These are phyloP conservation scores for Bolboschoenus planiculmis DNA, from an alignment of 176 grass and related monocot genomes.

Conservation along the genomic window DNA sequence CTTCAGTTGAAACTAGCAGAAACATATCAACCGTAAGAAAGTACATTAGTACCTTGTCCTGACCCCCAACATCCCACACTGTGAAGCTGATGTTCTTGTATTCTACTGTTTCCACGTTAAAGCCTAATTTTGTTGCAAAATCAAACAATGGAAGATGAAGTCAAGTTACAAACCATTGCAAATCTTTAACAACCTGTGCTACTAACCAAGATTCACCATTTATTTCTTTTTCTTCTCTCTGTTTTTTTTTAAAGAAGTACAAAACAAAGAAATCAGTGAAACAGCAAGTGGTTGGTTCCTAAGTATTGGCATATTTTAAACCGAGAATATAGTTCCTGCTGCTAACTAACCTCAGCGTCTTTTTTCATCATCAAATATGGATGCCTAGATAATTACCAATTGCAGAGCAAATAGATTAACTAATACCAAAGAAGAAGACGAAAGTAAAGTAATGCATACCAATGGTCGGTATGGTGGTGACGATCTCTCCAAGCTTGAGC, in stretches of 20 bases:
- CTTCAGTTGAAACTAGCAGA: neutral
- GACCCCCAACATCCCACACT: constrained; percentile 22
- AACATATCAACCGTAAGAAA: neutral
- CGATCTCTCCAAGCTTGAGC: constrained; percentile 26
- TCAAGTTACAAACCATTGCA: neutral
- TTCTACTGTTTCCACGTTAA: constrained; percentile 23
- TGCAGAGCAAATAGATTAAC: neutral
- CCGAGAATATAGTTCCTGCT: neutral
- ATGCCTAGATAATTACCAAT: neutral
- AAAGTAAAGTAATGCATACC: constrained; percentile 8
- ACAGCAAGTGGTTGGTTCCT: neutral
- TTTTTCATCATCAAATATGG: neutral
- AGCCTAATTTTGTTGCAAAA: neutral
- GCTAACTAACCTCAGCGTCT: neutral
- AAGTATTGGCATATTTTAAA: neutral
- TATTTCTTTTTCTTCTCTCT: neutral
- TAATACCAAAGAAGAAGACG: neutral
- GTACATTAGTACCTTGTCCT: constrained; percentile 17
- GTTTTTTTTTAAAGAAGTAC: neutral
- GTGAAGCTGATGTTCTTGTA: constrained; percentile 28
- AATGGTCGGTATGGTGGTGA: constrained; percentile 24
- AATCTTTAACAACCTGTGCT: neutral
- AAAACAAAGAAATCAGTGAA: neutral
- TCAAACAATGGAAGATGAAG: neutral
- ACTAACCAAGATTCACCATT: neutral